A percentile compares a stretch with the other conserved stretches of the same genome.
phyloP scores from a whole-genome alignment of 1,284 basidiomycete genomes.

The Pholiota adiposa region DNA sequence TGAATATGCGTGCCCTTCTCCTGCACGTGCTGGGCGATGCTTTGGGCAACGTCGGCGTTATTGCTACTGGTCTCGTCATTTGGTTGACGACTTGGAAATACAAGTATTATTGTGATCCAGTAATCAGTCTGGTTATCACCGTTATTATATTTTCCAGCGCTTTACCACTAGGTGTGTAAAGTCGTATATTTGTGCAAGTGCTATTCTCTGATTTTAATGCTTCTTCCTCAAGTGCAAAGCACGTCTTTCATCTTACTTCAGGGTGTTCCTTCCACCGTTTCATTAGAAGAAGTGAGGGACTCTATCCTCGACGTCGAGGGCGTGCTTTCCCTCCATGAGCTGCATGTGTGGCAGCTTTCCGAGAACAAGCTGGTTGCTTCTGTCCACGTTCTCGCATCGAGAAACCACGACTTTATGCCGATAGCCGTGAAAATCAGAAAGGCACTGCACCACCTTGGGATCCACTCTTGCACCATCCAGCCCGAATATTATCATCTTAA shows the following conservation, averaged over 20 bases:
- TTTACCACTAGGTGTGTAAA: slow-evolving; percentile 80
- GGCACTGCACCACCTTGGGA: slow-evolving; percentile 87
- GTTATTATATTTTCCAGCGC: slow-evolving; percentile 97
- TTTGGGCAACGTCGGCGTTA: slow-evolving; percentile 97
- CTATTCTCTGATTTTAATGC: slow-evolving; percentile 5
- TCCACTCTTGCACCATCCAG: slow-evolving; percentile 93
- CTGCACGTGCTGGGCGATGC: slow-evolving; percentile 97
- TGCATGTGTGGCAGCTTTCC: slow-evolving; percentile 92
- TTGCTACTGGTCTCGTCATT: slow-evolving; percentile 91
- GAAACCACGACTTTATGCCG: slow-evolving; percentile 87
- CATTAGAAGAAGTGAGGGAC: slow-evolving; percentile 83
- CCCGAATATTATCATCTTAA: slow-evolving; percentile 68
- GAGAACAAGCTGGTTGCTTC: slow-evolving; percentile 88
- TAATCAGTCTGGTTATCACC: slow-evolving; percentile 94
- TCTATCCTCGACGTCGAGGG: slow-evolving; percentile 85
- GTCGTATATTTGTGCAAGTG: background rate
- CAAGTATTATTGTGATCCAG: slow-evolving; percentile 93
- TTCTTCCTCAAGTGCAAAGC: slow-evolving; percentile 66
- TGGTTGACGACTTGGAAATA: slow-evolving; percentile 81
- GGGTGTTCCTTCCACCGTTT: slow-evolving; percentile 90
- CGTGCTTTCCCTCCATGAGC: slow-evolving; percentile 91
- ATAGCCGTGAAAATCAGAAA: slow-evolving; percentile 86
- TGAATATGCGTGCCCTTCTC: slow-evolving; percentile 98
- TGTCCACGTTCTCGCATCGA: slow-evolving; percentile 90
- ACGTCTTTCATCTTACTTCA: slow-evolving; percentile 98